Base-by-base conservation (phyloP, 441 rosid genomes). In the Flueggea neowawraea region DNA sequence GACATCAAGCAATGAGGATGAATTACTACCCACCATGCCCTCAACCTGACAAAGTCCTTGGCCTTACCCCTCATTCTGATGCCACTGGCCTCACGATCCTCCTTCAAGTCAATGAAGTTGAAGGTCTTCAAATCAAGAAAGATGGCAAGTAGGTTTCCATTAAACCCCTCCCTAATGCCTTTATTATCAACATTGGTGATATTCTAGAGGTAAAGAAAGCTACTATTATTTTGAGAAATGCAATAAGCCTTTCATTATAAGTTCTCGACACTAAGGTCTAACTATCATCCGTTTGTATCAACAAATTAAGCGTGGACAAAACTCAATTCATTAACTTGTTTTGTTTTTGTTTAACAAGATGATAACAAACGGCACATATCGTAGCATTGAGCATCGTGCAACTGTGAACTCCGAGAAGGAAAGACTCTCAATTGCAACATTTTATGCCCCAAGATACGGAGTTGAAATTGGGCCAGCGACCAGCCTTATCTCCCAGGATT, bases 11-110 rank as follows among this genome's bases (percentile, higher is more conserved):
- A 4, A 61, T 78, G 73, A 75, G 84, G 73, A 67, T 78, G 80
- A 80, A 85, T 64, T 84, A 76, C 55, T 82, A 82, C 57, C 88
- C 86, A 15, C 81, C 84, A 6, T 85, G 76, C 36, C 73, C 80
- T 0, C 48, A 69, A 6, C 76, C 76, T 2, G 68, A 75, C 6
- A 54, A 31, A 31, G 73, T 62, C 14, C 64, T 75, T 31, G 76
- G 80, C 47, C 70, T 75, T 6, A 63, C 52, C n/a, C 69, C 72
- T 16, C 78, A 75, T 60, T 75, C 78, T 2, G 79, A 75, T 67
- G 69, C 64, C 9, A 9, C 45, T 5, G 75, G 64, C 15, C 67
- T 70, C 33, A 70, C 79, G 4, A 66, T 74, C 13, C 69, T 75
- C 54, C 45, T 77, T 32, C 84, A 84, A 58, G 57, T 81, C 45